Evolutionary conservation across 352 stramenopile genomes (phyloP).

Genomic region (Pythium vanterpoolii): DNA sequence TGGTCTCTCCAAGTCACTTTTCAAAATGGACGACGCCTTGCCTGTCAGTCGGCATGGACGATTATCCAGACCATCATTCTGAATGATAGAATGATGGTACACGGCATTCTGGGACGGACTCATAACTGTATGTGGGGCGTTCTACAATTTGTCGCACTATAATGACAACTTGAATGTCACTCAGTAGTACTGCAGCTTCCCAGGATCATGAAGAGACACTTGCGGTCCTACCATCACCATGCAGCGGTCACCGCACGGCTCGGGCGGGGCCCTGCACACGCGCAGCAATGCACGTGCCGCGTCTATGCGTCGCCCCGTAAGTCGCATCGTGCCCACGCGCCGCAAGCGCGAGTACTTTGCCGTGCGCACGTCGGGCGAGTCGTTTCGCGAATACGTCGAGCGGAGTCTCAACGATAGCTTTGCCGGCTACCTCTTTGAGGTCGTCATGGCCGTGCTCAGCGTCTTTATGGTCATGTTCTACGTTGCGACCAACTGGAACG

Average conservation of each 20-base stretch:
- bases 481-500: constrained; percentile 58
- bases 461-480: constrained; percentile 67
- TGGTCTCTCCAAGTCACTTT: constrained; percentile 13
- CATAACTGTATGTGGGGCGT: constrained; percentile 9
- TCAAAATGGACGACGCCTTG: constrained; percentile 8
- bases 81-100: constrained; percentile 8
- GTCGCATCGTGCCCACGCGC: constrained; percentile 29
- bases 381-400: constrained; percentile 60
- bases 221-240: constrained; percentile 1
- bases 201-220: constrained; percentile 4
- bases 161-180: constrained; percentile 8
- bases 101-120: neutral
- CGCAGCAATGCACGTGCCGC: constrained; percentile 23
- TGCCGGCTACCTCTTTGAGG: constrained; percentile 36
- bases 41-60: neutral
- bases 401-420: constrained; percentile 72
- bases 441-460: constrained; percentile 48
- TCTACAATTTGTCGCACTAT: neutral
- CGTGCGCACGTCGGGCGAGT: constrained; percentile 37
- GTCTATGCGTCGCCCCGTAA: constrained; percentile 30
- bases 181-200: neutral
- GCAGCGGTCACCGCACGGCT: constrained; percentile 2
- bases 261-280: constrained; percentile 16
- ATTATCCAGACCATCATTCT: constrained; percentile 2
- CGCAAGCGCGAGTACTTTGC: constrained; percentile 35